These are phyloP conservation scores for Pulveroboletus sp. DNA, from an alignment of 768 basidiomycete genomes.

Conservation along the genomic window DNA sequence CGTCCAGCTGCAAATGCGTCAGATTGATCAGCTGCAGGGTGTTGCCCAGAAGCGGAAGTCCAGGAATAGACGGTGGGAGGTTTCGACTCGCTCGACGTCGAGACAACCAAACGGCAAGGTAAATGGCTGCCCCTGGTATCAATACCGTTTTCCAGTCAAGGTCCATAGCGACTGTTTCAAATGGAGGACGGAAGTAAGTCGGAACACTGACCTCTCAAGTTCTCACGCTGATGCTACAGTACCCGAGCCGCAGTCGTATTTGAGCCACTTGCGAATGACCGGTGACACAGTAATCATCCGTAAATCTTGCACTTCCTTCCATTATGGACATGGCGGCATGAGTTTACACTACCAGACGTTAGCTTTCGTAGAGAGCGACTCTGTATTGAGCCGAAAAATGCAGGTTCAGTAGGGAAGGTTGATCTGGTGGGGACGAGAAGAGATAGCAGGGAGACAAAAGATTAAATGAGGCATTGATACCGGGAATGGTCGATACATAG, in stretches of 20 bases:
- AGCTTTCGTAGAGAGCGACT: neutral
- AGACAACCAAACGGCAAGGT: neutral
- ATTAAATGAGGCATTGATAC: too few species aligned
- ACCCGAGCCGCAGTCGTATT: too few species aligned
- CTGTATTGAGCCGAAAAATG: too few species aligned
- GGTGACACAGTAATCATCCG: neutral
- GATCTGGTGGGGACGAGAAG: too few species aligned
- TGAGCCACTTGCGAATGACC: neutral
- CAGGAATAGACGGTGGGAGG: slow-evolving; percentile 7
- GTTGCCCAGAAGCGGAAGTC: slow-evolving; percentile 3
- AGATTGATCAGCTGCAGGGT: slow-evolving; percentile 3
- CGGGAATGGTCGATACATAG: too few species aligned
- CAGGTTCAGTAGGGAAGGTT: too few species aligned
- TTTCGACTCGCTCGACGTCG: neutral
- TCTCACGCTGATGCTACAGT: too few species aligned
- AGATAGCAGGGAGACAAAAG: too few species aligned
- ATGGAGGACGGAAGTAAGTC: neutral
- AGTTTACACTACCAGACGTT: neutral
- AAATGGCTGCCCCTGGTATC: neutral
- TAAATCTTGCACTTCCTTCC: neutral
- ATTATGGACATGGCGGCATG: too few species aligned
- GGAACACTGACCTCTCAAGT: neutral
- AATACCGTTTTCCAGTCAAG: neutral
- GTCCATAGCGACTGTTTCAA: neutral
- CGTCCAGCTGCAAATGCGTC: slow-evolving; percentile 5